These are phyloP conservation scores for Wickerhamiella kurtzmanii DNA, from an alignment of 805 yeast species.

Conservation along the genomic window DNA sequence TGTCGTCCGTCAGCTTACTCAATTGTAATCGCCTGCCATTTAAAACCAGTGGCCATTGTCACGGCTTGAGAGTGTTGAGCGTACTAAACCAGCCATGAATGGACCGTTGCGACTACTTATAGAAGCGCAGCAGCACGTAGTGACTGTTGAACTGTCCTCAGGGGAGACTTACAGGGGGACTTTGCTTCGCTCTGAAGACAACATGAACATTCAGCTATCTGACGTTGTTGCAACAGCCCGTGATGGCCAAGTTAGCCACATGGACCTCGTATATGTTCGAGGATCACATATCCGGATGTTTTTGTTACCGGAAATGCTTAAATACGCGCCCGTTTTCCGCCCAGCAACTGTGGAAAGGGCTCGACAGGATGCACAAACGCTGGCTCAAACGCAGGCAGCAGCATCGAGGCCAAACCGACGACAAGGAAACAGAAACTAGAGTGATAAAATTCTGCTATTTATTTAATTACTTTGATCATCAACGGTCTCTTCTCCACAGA, in stretches of 20 bases:
- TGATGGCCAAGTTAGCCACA: conserved; percentile 60
- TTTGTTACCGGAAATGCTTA: conserved; percentile 75
- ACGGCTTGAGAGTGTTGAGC: too few relatives aligned
- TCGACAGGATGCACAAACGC: not conserved
- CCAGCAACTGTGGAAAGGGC: conserved; percentile 15
- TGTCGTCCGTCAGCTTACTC: too few relatives aligned
- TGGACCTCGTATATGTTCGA: conserved; percentile 77
- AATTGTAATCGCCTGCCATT: too few relatives aligned
- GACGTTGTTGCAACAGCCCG: conserved; percentile 70
- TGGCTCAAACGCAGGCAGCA: not conserved
- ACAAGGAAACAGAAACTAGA: not conserved
- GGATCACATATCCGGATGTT: conserved; percentile 83
- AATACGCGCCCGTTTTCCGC: conserved; percentile 77
- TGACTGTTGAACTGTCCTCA: conserved; percentile 66
- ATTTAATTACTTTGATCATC: not conserved
- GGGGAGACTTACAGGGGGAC: conserved; percentile 87
- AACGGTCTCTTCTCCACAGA: too few relatives aligned
- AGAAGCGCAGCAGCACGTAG: conserved; percentile 80
- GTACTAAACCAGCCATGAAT: conserved; percentile 34
- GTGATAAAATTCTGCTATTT: not conserved
- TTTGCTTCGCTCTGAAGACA: conserved; percentile 70
- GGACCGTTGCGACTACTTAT: conserved; percentile 75
- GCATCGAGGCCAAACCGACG: too few relatives aligned
- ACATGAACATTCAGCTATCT: conserved; percentile 78
- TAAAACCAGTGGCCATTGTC: too few relatives aligned